Evolutionary conservation across 441 rosid species (phyloP), one percentile per base, ranked within the genome.

Genomic region (Erysimum cheiri): DNA sequence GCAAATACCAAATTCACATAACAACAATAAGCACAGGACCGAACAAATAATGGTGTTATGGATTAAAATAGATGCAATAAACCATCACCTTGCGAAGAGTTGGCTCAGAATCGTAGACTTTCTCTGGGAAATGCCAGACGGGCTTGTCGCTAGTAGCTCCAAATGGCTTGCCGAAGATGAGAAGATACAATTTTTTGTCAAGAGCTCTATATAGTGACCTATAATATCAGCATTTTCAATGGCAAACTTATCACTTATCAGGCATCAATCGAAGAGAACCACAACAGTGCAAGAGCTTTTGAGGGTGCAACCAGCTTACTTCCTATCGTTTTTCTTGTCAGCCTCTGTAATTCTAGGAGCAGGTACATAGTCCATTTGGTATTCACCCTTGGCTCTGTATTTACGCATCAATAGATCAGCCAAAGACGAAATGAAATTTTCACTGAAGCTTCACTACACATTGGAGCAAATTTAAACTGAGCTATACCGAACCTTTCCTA

Each of bases 41-140:
- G 9, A 2, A 15, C 24, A 24, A 11, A 3, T 5, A 9, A 62
- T 33, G 60, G 19, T 69, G 39, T 24, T 32, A 22, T 8, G 56
- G 48, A 31, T 35, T 8, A 61, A 19, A 22, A 12, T 26, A 49
- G 70, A n/a, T 15, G 49, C 24, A 43, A 62, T 8, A 57, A 81
- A 79, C 61, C 50, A 77, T 82, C 66, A 92, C 98, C 96, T 86
- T 87, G 56, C 89, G 93, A 82, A 94, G 81, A 53, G 93, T 90
- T 67, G 93, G 94, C 85, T 90, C 99, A 43, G 94, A 85, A 66
- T 86, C 90, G 4, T 90, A 88, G 33, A 87, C 81, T 79, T 92
- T 92, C 72, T 92, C 93, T 0, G 98, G 99, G 77, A 94, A 92
- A 82, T 92, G 99, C 99, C 99, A 94, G 59, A 80, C 85, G 1